phyloP scores from a whole-genome alignment of 192 early-diverging fungal species.

The Diversispora eburnea region DNA sequence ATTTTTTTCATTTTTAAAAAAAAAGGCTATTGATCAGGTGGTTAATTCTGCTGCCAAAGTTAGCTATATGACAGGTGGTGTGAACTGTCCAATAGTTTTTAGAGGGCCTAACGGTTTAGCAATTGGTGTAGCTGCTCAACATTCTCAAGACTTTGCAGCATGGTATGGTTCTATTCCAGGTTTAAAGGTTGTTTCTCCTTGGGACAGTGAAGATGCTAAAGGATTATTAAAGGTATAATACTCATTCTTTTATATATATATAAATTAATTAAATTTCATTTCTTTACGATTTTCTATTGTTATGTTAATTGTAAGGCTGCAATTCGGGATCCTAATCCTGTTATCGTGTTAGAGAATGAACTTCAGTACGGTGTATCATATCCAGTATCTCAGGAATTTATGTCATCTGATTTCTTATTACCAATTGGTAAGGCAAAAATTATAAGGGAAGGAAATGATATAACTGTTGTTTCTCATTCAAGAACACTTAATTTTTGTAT shows the following conservation, averaged over 20 bases:
- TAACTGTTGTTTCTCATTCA: constrained; percentile 95
- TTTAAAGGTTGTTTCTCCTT: constrained; percentile 95
- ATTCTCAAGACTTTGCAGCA: constrained; percentile 97
- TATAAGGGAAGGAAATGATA: constrained; percentile 64
- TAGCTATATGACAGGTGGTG: constrained; percentile 95
- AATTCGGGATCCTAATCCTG: constrained; percentile 97
- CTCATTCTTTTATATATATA: background rate
- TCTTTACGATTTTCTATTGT: background rate
- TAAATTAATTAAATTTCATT: background rate
- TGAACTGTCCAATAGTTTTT: constrained; percentile 93
- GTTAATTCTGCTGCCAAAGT: constrained; percentile 99
- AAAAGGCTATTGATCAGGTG: constrained; percentile 93
- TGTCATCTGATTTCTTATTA: constrained; percentile 76
- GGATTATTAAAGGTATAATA: constrained; percentile 77
- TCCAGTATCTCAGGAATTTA: constrained; percentile 69
- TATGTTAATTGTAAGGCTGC: constrained; percentile 59
- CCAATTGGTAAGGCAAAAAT: constrained; percentile 95
- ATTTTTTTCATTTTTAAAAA: constrained; percentile 34
- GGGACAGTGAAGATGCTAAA: constrained; percentile 95
- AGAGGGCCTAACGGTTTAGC: constrained; percentile 98
- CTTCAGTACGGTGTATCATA: constrained; percentile 93
- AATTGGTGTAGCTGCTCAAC: constrained; percentile 95
- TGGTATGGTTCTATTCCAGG: constrained; percentile 98
- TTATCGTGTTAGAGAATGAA: constrained; percentile 96
- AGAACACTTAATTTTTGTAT: constrained; percentile 79